Evolutionary conservation across 78 protist genomes (phyloP).

Genomic region (Dictyostelium brefeldianum): DNA sequence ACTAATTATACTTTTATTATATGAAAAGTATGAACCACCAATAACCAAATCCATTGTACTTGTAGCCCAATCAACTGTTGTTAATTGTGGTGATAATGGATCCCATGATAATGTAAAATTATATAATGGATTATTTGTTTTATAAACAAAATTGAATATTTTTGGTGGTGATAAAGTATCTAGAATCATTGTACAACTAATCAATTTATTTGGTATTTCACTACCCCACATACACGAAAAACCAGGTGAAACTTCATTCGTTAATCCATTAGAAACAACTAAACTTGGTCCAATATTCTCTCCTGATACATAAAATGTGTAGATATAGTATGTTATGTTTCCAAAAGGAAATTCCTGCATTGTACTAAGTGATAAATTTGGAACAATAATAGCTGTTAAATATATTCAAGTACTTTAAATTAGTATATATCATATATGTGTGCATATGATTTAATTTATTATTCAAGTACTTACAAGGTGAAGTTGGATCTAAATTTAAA

Average conservation of each 20-base stretch:
- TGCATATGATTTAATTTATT: neutral
- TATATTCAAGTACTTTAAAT: too few species aligned
- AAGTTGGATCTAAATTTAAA: neutral
- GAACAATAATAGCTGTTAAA: neutral
- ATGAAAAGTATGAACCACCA: neutral
- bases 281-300: neutral
- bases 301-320: neutral
- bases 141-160: neutral
- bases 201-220: neutral
- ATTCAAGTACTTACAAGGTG: neutral
- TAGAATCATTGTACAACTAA: neutral
- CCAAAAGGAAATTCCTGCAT: neutral
- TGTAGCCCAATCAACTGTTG: neutral
- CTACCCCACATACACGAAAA: neutral
- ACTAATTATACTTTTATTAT: neutral
- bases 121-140: neutral
- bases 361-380: neutral
- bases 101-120: neutral
- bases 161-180: neutral
- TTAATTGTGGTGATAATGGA: neutral
- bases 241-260: neutral
- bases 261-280: neutral
- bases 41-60: neutral
- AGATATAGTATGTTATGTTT: too few species aligned
- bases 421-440: neutral